These are phyloP conservation scores for Mycena sanguinolenta DNA, from an alignment of 768 basidiomycete genomes.

Conservation along the genomic window DNA sequence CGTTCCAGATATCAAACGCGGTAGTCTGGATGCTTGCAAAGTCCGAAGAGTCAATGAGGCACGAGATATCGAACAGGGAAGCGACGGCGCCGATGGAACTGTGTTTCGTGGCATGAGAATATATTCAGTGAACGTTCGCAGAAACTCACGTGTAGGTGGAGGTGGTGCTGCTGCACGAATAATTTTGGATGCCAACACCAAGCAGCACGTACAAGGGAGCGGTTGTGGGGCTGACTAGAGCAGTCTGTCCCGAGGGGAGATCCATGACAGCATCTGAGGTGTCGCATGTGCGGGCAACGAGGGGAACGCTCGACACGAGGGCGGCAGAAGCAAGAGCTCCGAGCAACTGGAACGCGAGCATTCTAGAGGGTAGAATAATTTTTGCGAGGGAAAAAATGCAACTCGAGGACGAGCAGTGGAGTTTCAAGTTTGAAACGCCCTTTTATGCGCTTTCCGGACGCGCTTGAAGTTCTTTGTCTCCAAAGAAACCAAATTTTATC, in stretches of 20 bases:
- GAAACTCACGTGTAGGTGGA: conserved; percentile 49
- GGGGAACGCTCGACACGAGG: conserved; percentile 35
- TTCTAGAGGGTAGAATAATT: not conserved
- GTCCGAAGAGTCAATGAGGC: conserved; percentile 43
- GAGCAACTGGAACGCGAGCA: conserved; percentile 42
- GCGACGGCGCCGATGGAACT: conserved; percentile 36
- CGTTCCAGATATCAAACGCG: conserved; percentile 38
- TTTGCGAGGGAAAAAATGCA: not conserved
- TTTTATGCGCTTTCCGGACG: too few species aligned
- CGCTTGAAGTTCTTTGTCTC: too few species aligned
- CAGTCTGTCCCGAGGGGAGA: conserved; percentile 44
- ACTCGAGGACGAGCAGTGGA: too few species aligned
- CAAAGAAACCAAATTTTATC: too few species aligned
- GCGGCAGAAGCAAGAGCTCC: conserved; percentile 34
- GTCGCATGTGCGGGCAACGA: not conserved
- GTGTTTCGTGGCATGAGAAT: not conserved
- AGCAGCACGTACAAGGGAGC: conserved; percentile 56
- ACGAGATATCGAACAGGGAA: conserved; percentile 59
- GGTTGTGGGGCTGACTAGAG: conserved; percentile 52
- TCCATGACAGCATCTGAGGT: conserved; percentile 30
- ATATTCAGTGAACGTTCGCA: not conserved
- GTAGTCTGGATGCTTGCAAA: conserved; percentile 37
- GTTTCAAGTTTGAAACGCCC: too few species aligned
- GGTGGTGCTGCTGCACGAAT: conserved; percentile 51
- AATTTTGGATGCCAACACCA: conserved; percentile 59